These are phyloP conservation scores for Antarctomyces pellizariae DNA, from an alignment of 495 filamentous ascomycete species.

Conservation along the genomic window DNA sequence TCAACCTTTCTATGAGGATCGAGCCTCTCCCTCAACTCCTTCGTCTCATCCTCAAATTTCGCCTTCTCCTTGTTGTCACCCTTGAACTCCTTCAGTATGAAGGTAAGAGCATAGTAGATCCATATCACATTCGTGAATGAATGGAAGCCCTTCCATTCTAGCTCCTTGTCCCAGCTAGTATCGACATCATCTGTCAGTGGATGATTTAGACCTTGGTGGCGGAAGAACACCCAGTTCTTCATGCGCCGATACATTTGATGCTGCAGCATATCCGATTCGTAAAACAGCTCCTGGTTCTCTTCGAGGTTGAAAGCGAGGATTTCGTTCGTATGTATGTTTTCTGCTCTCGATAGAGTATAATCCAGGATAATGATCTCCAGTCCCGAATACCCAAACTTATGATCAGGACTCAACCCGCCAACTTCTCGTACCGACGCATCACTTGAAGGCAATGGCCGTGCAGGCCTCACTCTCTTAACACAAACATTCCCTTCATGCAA, in stretches of 20 bases:
- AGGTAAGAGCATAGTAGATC: constrained; percentile 21
- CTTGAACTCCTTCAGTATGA: constrained; percentile 4
- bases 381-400: constrained; percentile 39
- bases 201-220: not conserved
- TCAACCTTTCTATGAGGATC: constrained; percentile 14
- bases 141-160: no score
- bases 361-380: constrained; percentile 71
- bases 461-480: constrained; percentile 23
- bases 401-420: no score
- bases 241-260: no score
- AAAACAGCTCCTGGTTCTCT: constrained; percentile 25
- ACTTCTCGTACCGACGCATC: no score
- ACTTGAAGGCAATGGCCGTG: no score
- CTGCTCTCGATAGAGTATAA: constrained; percentile 62
- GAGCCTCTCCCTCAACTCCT: constrained; percentile 19
- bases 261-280: no score
- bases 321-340: constrained; percentile 9
- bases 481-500: constrained; percentile 79
- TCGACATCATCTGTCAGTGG: not conserved
- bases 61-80: constrained; percentile 13
- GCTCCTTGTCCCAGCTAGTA: no score
- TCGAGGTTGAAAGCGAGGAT: constrained; percentile 26
- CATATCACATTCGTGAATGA: constrained; percentile 31
- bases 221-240: not conserved
- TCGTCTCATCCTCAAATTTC: constrained; percentile 16